Conservation (phyloP, 228 moss, liverwort and hornwort species). For the Sphagnum magellanicum region DNA sequence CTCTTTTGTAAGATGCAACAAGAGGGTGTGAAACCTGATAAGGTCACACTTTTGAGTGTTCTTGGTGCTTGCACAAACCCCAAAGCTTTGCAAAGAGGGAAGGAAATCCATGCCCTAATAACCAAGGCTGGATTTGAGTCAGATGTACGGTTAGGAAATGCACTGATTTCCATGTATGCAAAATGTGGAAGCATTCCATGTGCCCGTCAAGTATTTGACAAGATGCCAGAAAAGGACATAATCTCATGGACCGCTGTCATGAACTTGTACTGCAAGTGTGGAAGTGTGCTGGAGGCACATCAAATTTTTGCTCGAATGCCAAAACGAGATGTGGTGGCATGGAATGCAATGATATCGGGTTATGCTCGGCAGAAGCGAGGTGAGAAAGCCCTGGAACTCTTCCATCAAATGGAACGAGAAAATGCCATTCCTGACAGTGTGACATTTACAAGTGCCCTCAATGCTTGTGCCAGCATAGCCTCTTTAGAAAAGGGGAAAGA, state of each 20-base stretch:
- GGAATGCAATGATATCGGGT: conserved; percentile 9
- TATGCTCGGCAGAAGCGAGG: neutral
- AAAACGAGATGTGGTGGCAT: conserved; percentile 3
- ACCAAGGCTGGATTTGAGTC: neutral
- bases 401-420: conserved; percentile 11
- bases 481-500: conserved; percentile 5
- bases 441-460: conserved; percentile 4
- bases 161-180: conserved; percentile 10
- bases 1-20: conserved; percentile 4
- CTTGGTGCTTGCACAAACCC: conserved; percentile 3
- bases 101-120: conserved; percentile 5
- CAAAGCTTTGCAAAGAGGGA: conserved; percentile 1
- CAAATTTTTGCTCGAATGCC: conserved; percentile 8
- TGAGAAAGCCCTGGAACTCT: conserved; percentile 3
- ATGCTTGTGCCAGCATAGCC: conserved; percentile 1
- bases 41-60: conserved; percentile 8
- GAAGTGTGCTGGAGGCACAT: neutral
- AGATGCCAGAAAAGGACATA: conserved; percentile 2
- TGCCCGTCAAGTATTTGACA: conserved; percentile 8
- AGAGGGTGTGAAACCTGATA: conserved; percentile 2
- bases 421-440: neutral
- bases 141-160: conserved; percentile 8
- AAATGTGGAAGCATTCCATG: conserved; percentile 5
- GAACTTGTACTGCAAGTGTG: conserved; percentile 5
- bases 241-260: conserved; percentile 8